Conservation (phyloP, 352 stramenopile genomes). For the Phytopythium cucurbitacearum region DNA sequence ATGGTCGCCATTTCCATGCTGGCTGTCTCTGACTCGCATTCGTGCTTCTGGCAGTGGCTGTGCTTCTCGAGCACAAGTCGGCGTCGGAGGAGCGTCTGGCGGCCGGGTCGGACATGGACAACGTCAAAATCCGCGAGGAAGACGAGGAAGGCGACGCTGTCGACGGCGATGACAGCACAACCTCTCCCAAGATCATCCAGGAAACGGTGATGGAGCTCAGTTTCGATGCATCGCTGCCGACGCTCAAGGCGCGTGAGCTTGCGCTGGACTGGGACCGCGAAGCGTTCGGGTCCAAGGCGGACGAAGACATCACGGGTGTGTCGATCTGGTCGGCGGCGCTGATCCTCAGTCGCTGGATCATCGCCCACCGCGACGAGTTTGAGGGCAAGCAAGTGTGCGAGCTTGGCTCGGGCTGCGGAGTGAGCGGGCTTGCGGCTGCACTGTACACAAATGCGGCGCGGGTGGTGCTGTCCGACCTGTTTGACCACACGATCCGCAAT, state of each 20-base stretch:
- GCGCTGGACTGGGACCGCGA: constrained; percentile 82
- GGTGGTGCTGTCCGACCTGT: constrained; percentile 83
- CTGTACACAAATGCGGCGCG: constrained; percentile 72
- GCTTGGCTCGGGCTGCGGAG: constrained; percentile 77
- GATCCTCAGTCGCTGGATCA: constrained; percentile 80
- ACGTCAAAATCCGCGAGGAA: constrained; percentile 61
- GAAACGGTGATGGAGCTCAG: constrained; percentile 78
- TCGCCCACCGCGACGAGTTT: constrained; percentile 61
- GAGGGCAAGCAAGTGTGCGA: constrained; percentile 76
- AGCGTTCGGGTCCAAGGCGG: constrained; percentile 70
- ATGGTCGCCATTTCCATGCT: not conserved
- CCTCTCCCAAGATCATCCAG: constrained; percentile 67
- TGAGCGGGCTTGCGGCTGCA: constrained; percentile 72
- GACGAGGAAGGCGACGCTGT: constrained; percentile 56
- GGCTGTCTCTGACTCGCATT: not conserved
- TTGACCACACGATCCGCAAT: constrained; percentile 79
- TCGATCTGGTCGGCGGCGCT: constrained; percentile 88
- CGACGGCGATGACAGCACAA: constrained; percentile 12
- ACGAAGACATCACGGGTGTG: constrained; percentile 86
- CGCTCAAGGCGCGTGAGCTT: constrained; percentile 69
- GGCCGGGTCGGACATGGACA: constrained; percentile 67
- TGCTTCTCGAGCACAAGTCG: constrained; percentile 74
- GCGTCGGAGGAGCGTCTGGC: constrained; percentile 74
- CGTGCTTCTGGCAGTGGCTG: constrained; percentile 35
- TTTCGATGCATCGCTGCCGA: constrained; percentile 57